phyloP scores from a whole-genome alignment of 1,284 basidiomycete genomes.

The Microbotryomycetes sp. region DNA sequence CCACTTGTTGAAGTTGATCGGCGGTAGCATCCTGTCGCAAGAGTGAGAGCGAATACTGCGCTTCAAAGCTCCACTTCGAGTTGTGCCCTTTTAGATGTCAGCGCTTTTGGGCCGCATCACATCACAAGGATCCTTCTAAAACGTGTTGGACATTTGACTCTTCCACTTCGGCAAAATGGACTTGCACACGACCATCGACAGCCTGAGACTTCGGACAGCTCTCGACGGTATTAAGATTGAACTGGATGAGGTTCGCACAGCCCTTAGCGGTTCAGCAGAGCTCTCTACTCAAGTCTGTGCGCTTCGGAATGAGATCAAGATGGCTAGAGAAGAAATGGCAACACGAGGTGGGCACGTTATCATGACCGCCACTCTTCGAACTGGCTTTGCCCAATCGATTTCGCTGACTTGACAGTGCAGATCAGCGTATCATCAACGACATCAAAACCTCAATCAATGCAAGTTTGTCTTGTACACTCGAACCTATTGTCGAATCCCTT shows the following conservation, averaged over 20 bases:
- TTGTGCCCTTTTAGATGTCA: too few relatives aligned
- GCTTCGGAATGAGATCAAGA: not conserved
- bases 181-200: not conserved
- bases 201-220: not conserved
- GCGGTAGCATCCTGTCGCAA: constrained; percentile 48
- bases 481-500: not conserved
- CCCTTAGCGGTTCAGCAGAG: not conserved
- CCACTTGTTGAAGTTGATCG: constrained; percentile 82
- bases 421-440: too few relatives aligned
- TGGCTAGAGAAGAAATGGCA: not conserved
- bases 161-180: not conserved
- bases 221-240: not conserved
- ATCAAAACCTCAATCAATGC: too few relatives aligned
- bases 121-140: too few relatives aligned
- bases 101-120: too few relatives aligned
- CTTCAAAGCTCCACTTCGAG: too few relatives aligned
- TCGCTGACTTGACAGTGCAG: too few relatives aligned
- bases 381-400: too few relatives aligned
- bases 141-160: too few relatives aligned
- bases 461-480: too few relatives aligned
- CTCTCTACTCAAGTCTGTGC: not conserved
- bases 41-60: not conserved
- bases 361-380: not conserved
- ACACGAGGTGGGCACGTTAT: not conserved
- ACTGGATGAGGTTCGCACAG: not conserved